Evolutionary conservation across 257 asterid species (phyloP), one percentile per base, ranked within the genome.

Genomic region (Solanum infundibuliforme): DNA sequence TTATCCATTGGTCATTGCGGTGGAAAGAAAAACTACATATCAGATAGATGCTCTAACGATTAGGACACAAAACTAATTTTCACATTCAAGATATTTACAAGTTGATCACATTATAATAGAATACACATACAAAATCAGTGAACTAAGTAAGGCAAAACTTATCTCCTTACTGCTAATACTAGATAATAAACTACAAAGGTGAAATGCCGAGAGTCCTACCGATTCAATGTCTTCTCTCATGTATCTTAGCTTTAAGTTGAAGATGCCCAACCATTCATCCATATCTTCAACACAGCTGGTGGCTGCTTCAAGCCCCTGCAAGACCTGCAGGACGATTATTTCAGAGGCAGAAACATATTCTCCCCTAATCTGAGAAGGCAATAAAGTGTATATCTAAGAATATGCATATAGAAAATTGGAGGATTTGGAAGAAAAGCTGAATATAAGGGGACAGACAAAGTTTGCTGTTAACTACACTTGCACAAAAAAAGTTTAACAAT

Each of bases 161-260:
- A 81, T 81, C 85, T 81, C 39, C 68, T 46, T 16, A n/a, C 68
- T 31, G 66, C 29, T 46, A 48, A 48, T 48, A 48, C 85, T 48
- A 29, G 41, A 82, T 82, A 82, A 48, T 46, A 29, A 46, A 43
- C 66, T 25, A 73, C 58, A 73, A 34, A 73, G 35, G 83, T 39
- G 34, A 21, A 73, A 84, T 90, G 74, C 23, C 75, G 74, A 90
- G 90, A 89, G 71, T 60, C 91, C 83, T 91, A 97, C 99, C 91
- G 99, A 95, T 91, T 97, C 99, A 75, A 97, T 97, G 89, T 97
- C 99, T 93, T 97, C 99, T 91, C 99, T 94, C 99, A 97, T 97
- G 93, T 97, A 98, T 90, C 99, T 93, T 86, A 97, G 94, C 92
- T 97, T 97, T 55, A 97, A 92, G 89, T 97, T 97, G 87, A 97